Percentiles rank a stretch among this genome's conserved stretches.
phyloP scores from a whole-genome alignment of 2,329 filamentous ascomycete species.

The Fusarium albidum region DNA sequence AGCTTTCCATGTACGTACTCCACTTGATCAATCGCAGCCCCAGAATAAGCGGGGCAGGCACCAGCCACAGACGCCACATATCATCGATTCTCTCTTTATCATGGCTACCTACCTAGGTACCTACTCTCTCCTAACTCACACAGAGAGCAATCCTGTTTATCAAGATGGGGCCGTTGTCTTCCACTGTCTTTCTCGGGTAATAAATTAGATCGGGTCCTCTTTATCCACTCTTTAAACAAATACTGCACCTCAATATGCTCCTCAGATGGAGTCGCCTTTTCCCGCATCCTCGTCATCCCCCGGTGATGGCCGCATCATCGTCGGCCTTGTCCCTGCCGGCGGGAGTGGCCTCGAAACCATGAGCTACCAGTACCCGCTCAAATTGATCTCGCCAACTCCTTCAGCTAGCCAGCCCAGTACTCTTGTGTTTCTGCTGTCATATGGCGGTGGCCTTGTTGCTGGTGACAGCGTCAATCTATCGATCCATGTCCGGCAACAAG shows the following conservation, averaged over 20 bases:
- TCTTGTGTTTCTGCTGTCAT: conserved; percentile 89
- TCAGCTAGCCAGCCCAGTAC: conserved; percentile 71
- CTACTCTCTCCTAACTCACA: no score
- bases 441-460: conserved; percentile 90
- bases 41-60: conserved; percentile 20
- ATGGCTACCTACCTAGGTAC: no score
- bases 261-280: conserved; percentile 73
- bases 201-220: background rate
- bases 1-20: conserved; percentile 17
- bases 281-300: conserved; percentile 75
- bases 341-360: conserved; percentile 77
- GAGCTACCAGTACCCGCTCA: conserved; percentile 92
- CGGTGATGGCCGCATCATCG: conserved; percentile 80
- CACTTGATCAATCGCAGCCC: conserved; percentile 6
- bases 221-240: conserved; percentile 7
- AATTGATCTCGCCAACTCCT: conserved; percentile 84
- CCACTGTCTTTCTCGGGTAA: conserved; percentile 8
- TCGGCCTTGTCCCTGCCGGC: conserved; percentile 74
- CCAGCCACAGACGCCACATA: no score
- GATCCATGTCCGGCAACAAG: conserved; percentile 69
- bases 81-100: background rate
- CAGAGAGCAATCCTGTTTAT: background rate
- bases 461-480: conserved; percentile 82
- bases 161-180: conserved; percentile 23
- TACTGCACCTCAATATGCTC: conserved; percentile 30